phyloP scores from a whole-genome alignment of 495 filamentous ascomycete species.

The Lineolata rhizophorae region DNA sequence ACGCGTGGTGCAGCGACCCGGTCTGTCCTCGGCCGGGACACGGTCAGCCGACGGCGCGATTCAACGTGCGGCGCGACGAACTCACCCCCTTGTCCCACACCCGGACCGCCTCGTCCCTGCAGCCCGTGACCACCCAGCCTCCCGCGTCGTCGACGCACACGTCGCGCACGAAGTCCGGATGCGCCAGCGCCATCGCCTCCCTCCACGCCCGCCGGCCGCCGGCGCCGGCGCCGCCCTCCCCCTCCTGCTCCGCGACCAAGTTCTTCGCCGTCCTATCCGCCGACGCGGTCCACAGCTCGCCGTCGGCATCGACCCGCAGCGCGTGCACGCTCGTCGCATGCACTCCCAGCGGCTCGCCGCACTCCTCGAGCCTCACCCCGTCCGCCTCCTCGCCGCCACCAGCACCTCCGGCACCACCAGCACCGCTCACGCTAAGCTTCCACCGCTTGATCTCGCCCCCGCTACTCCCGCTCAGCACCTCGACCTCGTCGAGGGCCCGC shows the following conservation, averaged over 20 bases:
- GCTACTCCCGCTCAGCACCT: conserved; percentile 58
- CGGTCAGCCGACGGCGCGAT: conserved; percentile 5
- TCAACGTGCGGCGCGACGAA: conserved; percentile 7
- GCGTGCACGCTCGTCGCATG: conserved; percentile 84
- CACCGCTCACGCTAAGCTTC: conserved; percentile 21
- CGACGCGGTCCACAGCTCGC: conserved; percentile 78
- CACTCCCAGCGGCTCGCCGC: conserved; percentile 37
- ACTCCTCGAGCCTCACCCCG: conserved; percentile 22
- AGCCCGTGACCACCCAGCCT: conserved; percentile 75
- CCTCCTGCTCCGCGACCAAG: conserved; percentile 35
- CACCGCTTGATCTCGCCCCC: conserved; percentile 68
- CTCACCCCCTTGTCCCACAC: conserved; percentile 56
- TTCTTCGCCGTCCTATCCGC: conserved; percentile 69
- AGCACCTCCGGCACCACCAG: conserved; percentile 5
- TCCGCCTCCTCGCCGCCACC: background rate
- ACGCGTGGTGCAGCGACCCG: conserved; percentile 53
- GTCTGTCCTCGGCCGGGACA: conserved; percentile 16
- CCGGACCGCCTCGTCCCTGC: conserved; percentile 75
- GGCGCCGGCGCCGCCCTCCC: conserved; percentile 52
- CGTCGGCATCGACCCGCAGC: conserved; percentile 38
- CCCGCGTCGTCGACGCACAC: conserved; percentile 46
- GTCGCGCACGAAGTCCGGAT: conserved; percentile 79
- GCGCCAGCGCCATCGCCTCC: conserved; percentile 44
- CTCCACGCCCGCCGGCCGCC: conserved; percentile 38
- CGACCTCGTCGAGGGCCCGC: conserved; percentile 24